These are phyloP conservation scores for Letharia columbiana DNA, from an alignment of 495 filamentous ascomycete genomes.

Conservation along the genomic window DNA sequence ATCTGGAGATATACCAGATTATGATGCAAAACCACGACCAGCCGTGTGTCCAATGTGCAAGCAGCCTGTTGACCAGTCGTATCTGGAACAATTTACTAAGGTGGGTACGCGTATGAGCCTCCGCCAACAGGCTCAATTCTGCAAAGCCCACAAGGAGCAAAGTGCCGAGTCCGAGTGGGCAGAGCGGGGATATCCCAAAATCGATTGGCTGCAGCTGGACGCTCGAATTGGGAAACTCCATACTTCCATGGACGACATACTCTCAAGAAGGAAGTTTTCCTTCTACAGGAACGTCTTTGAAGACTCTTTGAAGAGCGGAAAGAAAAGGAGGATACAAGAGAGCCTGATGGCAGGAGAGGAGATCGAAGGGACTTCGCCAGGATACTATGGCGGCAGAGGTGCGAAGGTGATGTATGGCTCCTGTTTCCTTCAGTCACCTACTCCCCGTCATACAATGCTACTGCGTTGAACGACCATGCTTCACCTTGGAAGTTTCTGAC, in stretches of 20 bases:
- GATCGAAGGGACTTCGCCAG: slow-evolving; percentile 46
- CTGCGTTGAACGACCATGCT: neutral
- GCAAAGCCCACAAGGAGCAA: slow-evolving; percentile 54
- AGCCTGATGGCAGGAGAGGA: slow-evolving; percentile 34
- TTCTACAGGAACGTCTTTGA: slow-evolving; percentile 55
- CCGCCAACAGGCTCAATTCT: slow-evolving; percentile 58
- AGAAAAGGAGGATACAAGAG: slow-evolving; percentile 52
- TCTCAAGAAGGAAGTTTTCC: slow-evolving; percentile 48
- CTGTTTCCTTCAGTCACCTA: neutral
- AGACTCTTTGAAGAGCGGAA: slow-evolving; percentile 48
- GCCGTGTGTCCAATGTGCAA: slow-evolving; percentile 60
- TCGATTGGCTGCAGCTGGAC: slow-evolving; percentile 67
- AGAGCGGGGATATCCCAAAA: slow-evolving; percentile 60
- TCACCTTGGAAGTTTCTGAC: neutral
- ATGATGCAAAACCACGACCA: neutral
- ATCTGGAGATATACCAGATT: slow-evolving; percentile 3
- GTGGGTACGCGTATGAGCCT: slow-evolving; percentile 45
- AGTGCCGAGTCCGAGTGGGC: slow-evolving; percentile 54
- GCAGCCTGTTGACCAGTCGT: slow-evolving; percentile 44
- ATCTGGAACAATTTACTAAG: slow-evolving; percentile 40
- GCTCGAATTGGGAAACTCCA: slow-evolving; percentile 52
- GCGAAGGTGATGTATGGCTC: slow-evolving; percentile 50
- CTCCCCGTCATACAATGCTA: neutral
- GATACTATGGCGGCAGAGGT: slow-evolving; percentile 84
- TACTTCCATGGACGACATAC: slow-evolving; percentile 44